These are phyloP conservation scores for Dioscorea zingiberensis DNA, from an alignment of 106 monocot genomes.

Conservation along the genomic window DNA sequence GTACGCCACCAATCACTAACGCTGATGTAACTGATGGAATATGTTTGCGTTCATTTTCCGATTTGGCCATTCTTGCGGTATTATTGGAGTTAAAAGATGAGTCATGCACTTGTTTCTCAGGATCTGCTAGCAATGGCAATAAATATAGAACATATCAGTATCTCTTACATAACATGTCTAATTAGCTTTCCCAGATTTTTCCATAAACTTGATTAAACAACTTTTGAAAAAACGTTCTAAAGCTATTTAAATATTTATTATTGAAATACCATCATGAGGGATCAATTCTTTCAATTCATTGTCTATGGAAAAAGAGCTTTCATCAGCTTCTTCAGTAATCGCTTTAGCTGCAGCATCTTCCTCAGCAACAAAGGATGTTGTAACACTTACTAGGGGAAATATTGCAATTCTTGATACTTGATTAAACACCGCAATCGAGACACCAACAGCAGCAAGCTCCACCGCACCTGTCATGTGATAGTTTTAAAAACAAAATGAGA, in stretches of 20 bases:
- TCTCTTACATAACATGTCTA: neutral
- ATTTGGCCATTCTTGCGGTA: constrained; percentile 9
- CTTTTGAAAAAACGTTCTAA: neutral
- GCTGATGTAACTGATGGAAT: constrained; percentile 79
- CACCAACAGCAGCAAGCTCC: constrained; percentile 78
- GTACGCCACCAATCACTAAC: constrained; percentile 57
- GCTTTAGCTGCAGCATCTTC: constrained; percentile 51
- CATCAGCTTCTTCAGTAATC: constrained; percentile 21
- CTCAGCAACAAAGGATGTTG: constrained; percentile 82
- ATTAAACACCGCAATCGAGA: constrained; percentile 76
- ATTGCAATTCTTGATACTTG: constrained; percentile 70
- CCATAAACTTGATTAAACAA: neutral
- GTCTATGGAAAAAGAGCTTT: constrained; percentile 12
- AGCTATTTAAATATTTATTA: neutral
- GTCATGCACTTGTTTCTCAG: neutral
- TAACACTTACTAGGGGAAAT: constrained; percentile 73
- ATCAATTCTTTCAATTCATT: constrained; percentile 50
- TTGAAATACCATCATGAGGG: constrained; percentile 24
- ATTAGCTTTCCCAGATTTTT: neutral
- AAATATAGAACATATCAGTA: neutral
- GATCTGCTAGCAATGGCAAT: constrained; percentile 11
- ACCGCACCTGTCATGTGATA: constrained; percentile 38
- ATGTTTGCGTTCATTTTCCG: constrained; percentile 29
- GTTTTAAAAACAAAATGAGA: too few relatives aligned
- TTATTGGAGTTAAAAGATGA: constrained; percentile 24